Percentiles rank a stretch among this genome's conserved stretches.
Evolutionary conservation across 805 yeast species (phyloP).

Genomic region (Candida incommunis): DNA sequence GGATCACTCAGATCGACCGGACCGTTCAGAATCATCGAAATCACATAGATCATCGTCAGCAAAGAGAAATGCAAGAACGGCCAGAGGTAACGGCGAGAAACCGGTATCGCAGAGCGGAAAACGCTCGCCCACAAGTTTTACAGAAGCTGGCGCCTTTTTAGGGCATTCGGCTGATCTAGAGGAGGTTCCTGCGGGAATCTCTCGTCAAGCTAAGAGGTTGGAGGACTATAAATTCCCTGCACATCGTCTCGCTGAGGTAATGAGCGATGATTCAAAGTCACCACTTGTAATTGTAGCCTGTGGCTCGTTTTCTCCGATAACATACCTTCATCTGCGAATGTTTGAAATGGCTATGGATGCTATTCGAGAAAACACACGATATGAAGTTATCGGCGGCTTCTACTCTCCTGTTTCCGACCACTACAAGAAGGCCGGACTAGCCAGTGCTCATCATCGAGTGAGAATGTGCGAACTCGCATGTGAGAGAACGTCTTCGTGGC

Average conservation of each 20-base stretch:
- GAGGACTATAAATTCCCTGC: constrained; percentile 70
- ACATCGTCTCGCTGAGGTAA: constrained; percentile 60
- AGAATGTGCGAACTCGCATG: constrained; percentile 98
- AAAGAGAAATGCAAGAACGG: background rate
- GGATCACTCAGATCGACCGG: too few relatives aligned
- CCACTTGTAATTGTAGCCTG: constrained; percentile 95
- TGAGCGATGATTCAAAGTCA: constrained; percentile 61
- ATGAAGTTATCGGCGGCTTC: constrained; percentile 93
- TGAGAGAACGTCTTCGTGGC: constrained; percentile 91
- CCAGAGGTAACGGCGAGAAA: background rate
- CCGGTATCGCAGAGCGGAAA: background rate
- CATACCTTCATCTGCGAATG: constrained; percentile 90
- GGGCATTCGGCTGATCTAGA: constrained; percentile 80
- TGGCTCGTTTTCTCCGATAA: constrained; percentile 92
- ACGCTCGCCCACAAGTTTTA: background rate
- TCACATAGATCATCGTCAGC: background rate
- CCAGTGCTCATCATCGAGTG: constrained; percentile 78
- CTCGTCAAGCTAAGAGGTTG: constrained; percentile 66
- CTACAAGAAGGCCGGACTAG: constrained; percentile 85
- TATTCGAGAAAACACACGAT: constrained; percentile 78
- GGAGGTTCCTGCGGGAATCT: constrained; percentile 91
- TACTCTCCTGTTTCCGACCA: constrained; percentile 87
- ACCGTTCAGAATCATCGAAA: too few relatives aligned
- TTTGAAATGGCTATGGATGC: constrained; percentile 98
- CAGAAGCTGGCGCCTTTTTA: background rate